A percentile compares a stretch with the other conserved stretches of the same genome.
Conservation (phyloP, 208 protist genomes). For the Leishmania major region DNA sequence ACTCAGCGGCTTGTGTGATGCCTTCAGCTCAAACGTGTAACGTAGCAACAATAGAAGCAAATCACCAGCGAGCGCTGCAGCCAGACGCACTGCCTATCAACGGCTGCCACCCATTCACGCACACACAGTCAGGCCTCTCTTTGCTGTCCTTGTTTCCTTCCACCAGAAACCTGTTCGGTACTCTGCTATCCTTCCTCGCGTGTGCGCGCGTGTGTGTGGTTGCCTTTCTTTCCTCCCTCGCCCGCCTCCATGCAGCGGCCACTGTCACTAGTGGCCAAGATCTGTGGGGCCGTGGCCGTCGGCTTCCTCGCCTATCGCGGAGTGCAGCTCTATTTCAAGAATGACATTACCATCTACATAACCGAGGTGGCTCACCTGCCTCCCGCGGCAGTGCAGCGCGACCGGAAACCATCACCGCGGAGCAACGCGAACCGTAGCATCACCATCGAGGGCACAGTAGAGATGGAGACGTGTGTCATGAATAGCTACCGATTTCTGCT, state of each 20-base stretch:
- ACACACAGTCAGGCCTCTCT: neutral
- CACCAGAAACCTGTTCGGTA: too few relatives aligned
- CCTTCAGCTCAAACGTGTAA: neutral
- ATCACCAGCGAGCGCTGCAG: neutral
- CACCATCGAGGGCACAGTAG: constrained; percentile 56
- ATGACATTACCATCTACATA: constrained; percentile 74
- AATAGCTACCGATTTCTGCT: constrained; percentile 79
- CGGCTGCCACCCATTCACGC: neutral
- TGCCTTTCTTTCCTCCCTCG: neutral
- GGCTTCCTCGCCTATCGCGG: constrained; percentile 51
- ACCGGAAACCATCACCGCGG: neutral
- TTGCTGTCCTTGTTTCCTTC: too few relatives aligned
- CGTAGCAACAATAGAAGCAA: neutral
- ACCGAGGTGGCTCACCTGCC: constrained; percentile 81
- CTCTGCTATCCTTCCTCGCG: neutral
- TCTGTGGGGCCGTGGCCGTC: constrained; percentile 25
- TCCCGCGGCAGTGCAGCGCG: constrained; percentile 16
- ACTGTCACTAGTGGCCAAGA: constrained; percentile 20
- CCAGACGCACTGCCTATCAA: neutral
- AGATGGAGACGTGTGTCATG: constrained; percentile 75
- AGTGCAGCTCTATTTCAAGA: constrained; percentile 54
- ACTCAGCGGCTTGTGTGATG: neutral
- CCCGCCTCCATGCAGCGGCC: constrained; percentile 17
- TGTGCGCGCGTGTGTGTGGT: neutral
- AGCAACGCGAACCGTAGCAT: constrained; percentile 3